phyloP scores from a whole-genome alignment of 768 basidiomycete species.

The Mycena haematopus region DNA sequence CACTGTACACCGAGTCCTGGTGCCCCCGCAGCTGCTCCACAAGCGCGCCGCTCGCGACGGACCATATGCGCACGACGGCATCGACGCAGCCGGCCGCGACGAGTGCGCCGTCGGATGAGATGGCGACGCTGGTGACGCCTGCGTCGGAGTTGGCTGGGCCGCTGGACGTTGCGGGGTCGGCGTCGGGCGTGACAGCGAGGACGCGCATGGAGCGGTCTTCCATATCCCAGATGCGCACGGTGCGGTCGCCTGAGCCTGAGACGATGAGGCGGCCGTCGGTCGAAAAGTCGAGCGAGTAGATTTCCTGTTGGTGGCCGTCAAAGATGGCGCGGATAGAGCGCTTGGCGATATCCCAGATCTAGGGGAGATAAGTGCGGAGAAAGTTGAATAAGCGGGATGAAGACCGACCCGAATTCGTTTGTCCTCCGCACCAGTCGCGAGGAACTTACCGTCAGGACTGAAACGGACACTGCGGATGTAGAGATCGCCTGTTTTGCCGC shows the following conservation, averaged over 20 bases:
- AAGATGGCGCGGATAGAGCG: slow-evolving; percentile 76
- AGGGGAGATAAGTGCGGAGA: slow-evolving; percentile 21
- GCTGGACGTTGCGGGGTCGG: slow-evolving; percentile 9
- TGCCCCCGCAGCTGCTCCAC: slow-evolving; percentile 82
- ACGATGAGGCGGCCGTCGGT: slow-evolving; percentile 77
- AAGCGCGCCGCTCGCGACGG: slow-evolving; percentile 60
- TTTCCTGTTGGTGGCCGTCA: slow-evolving; percentile 88
- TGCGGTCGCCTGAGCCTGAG: slow-evolving; percentile 72
- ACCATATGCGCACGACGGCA: slow-evolving; percentile 74
- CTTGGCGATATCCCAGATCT: slow-evolving; percentile 91
- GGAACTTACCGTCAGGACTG: slow-evolving; percentile 90
- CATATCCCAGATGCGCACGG: slow-evolving; percentile 43
- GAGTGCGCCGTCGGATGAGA: slow-evolving; percentile 63
- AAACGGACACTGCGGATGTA: slow-evolving; percentile 96
- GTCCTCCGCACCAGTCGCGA: slow-evolving; percentile 97
- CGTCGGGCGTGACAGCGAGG: slow-evolving; percentile 30
- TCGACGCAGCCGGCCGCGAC: slow-evolving; percentile 56
- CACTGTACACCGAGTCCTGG: slow-evolving; percentile 83
- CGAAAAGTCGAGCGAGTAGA: slow-evolving; percentile 92
- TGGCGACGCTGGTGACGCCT: slow-evolving; percentile 71
- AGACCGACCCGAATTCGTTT: slow-evolving; percentile 81
- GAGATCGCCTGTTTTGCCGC: slow-evolving; percentile 77
- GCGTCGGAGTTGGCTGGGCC: slow-evolving; percentile 40
- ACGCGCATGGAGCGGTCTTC: slow-evolving; percentile 29
- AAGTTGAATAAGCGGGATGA: background rate